Evolutionary conservation across 208 protist genomes (phyloP), one percentile per base, ranked within the genome.

Genomic region (Crithidia brevicula): DNA sequence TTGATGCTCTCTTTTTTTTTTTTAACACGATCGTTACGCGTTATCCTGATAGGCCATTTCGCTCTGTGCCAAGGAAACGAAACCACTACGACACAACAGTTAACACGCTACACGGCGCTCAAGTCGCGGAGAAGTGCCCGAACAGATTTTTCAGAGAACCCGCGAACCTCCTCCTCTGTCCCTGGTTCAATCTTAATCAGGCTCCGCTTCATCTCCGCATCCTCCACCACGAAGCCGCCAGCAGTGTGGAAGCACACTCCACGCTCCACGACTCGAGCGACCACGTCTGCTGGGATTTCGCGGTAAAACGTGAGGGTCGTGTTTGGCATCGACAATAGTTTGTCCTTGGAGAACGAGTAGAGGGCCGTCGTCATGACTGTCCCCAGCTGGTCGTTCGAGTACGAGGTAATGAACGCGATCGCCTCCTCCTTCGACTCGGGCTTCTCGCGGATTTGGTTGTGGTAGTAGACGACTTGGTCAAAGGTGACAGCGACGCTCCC

Each of bases 381-480:
- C 16, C 49, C 58, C 4, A 94, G 68, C 28, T 62, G 42, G 45
- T 81, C 85, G 56, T 79, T 72, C 0, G 85, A 92, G 66, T 96
- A 96, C 18, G 66, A 79, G 13, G 23, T 33, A 16, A 96, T 68
- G 67, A 93, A 96, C 16, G 27, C 38, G 11, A 54, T 38, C 7
- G 64, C 70, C 59, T 96, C 74, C 36, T 81, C 83, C 16, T 40
- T 31, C 8, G 70, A 79, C 16, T 65, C 61, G 3, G 91, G 91
- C 62, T 96, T 96, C 56, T 96, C 88, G 11, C 91, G 91, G 20
- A 96, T 84, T 45, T 96, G 75, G 20, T 75, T 78, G 28, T 85
- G 58, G 65, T 79, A 93, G 53, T 89, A 61, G 10, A 94, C 85
- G 0, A 96, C 91, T 66, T 96, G 91, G 64, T 96, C 91, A 79